Evolutionary conservation across 805 yeast species (phyloP), one percentile per base, ranked within the genome.

Genomic region (Saccharomyces paradoxus): DNA sequence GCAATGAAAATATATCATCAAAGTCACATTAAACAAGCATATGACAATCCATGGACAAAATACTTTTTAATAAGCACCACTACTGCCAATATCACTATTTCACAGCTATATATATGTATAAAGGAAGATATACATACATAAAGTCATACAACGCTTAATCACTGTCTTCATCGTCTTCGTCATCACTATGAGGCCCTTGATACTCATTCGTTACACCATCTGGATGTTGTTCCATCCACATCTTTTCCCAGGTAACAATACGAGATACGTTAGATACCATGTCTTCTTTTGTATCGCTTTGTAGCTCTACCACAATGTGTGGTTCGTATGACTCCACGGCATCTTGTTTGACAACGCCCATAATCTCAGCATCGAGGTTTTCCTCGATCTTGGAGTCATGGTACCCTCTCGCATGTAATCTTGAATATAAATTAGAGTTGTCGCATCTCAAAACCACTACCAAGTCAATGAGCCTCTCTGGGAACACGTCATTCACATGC

Each of bases 401-500:
- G 67, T 94, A 94, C 6, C 84, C 86, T 69, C 99, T 80, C 56
- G 81, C 79, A 57, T 76, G 74, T 61, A 94, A 75, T 63, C 99
- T 78, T 52, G 89, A 96, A 69, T 78, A 86, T 27, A 94, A 77
- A 1, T 75, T 70, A 14, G 83, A 72, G 63, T 87, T 89, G 64
- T 87, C 86, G 48, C 96, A 84, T 59, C 91, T 77, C 54, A 94
- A 76, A 1, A 94, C 99, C 44, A 90, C 86, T 5, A 94, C 98
- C 58, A 94, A 76, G 70, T 94, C 99, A 51, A 94, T 87, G 68
- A 89, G 79, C 61, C 95, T 75, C 67, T 90, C 98, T 1, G 98
- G 98, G 66, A 94, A 92, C 22, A 89, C 81, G 65, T 94, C 99
- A 71, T 96, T 89, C 48, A 92, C 94, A 68, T 94, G 99, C 99